These are phyloP conservation scores for Penicillium macrosclerotiorum DNA, from an alignment of 495 filamentous ascomycete species.

Conservation along the genomic window DNA sequence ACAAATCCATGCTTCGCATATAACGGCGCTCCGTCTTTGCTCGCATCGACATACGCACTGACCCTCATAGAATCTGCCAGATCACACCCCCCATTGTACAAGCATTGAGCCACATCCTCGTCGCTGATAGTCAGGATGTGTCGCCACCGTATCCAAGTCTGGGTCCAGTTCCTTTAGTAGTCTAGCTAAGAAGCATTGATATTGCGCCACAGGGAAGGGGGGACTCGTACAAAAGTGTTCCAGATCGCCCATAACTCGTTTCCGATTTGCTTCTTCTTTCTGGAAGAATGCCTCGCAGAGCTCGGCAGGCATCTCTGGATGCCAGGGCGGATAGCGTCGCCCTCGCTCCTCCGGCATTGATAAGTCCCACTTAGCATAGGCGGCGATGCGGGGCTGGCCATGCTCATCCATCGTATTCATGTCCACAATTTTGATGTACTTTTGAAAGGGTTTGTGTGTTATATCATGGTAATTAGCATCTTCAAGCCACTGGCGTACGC, in stretches of 20 bases:
- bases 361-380: conserved; percentile 30
- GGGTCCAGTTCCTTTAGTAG: no score
- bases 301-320: conserved; percentile 14
- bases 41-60: conserved; percentile 32
- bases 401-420: conserved; percentile 7
- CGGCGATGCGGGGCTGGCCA: conserved; percentile 18
- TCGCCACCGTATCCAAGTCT: conserved; percentile 50
- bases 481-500: conserved; percentile 22
- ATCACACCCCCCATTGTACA: conserved; percentile 48
- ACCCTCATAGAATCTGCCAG: conserved; percentile 34
- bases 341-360: conserved; percentile 23
- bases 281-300: conserved; percentile 18
- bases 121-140: conserved; percentile 46
- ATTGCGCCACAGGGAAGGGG: no score
- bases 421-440: conserved; percentile 30
- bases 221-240: conserved; percentile 29
- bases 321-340: conserved; percentile 25
- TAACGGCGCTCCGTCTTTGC: conserved; percentile 25
- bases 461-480: conserved; percentile 18
- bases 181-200: no score
- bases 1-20: conserved; percentile 34
- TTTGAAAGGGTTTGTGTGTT: conserved; percentile 19
- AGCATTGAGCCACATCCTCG: conserved; percentile 51
- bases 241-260: conserved; percentile 23
- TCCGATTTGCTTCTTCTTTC: conserved; percentile 13